These are phyloP conservation scores for Rhizomucor miehei DNA, from an alignment of 371 early-diverging fungal genomes.

Conservation along the genomic window DNA sequence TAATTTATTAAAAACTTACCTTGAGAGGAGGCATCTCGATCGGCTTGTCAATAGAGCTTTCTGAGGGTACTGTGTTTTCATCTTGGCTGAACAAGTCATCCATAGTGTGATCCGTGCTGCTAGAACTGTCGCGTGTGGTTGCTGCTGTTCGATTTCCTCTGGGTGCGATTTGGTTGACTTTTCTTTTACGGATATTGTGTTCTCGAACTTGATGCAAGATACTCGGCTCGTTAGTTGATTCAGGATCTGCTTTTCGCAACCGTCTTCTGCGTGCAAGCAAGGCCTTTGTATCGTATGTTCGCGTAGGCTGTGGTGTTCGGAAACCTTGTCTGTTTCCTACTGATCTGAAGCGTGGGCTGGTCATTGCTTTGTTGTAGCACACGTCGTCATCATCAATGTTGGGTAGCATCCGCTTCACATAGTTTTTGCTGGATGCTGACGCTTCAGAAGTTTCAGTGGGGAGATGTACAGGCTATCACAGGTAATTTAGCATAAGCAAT, in stretches of 20 bases:
- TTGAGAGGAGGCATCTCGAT: background rate
- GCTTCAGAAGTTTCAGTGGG: too few species aligned
- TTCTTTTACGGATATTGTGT: slow-evolving; percentile 22
- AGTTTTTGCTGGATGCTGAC: background rate
- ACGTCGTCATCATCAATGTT: background rate
- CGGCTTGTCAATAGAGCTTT: slow-evolving; percentile 7
- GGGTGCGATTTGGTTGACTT: slow-evolving; percentile 2
- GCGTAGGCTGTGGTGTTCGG: slow-evolving; percentile 34
- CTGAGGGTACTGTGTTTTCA: slow-evolving; percentile 17
- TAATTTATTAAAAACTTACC: background rate
- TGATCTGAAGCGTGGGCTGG: slow-evolving; percentile 16
- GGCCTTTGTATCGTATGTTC: slow-evolving; percentile 8
- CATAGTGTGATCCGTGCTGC: slow-evolving; percentile 6
- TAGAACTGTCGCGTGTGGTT: slow-evolving; percentile 6
- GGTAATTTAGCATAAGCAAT: too few species aligned
- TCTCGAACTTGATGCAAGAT: slow-evolving; percentile 35
- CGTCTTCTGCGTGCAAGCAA: slow-evolving; percentile 1
- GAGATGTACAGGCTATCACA: too few species aligned
- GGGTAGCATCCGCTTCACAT: background rate
- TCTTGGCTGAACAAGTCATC: slow-evolving; percentile 12
- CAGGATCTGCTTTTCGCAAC: slow-evolving; percentile 1
- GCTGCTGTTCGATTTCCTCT: background rate
- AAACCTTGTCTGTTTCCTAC: slow-evolving; percentile 13
- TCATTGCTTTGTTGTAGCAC: slow-evolving; percentile 11
- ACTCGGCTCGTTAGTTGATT: slow-evolving; percentile 13